Evolutionary conservation across 2,329 filamentous ascomycete genomes (phyloP), one percentile per base, ranked within the genome.

Genomic region (Aspergillus hiratsukae): DNA sequence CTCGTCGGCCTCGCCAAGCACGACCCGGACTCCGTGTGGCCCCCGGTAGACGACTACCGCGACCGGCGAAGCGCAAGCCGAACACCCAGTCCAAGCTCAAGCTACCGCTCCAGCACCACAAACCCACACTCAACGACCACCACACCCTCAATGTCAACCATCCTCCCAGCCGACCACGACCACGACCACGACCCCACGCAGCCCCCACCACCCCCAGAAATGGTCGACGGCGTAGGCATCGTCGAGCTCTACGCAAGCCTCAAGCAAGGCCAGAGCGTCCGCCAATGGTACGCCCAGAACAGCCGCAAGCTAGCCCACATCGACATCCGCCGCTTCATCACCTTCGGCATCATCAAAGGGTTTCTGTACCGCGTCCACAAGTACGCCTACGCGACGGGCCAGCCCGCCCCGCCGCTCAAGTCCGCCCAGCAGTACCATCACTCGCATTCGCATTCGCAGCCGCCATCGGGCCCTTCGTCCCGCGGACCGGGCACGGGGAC

Each of bases 341-440:
- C 96, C 57, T 99, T 97, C 68, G 94, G 93, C 56, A 83, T 97
- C 57, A 96, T 97, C 72, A 97, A 97, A 75, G 92, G 93, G 17
- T 89, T 95, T 64, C 76, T 99, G 25, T 97, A 97, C 73, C 85
- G 94, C 35, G 87, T 97, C 43, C 91, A 97, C 76, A 95, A 94
- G 72, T 95, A 95, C 70, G 89, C 91, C 28, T 84, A 95, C 61
- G 69, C 75, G 48, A 73, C 76, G 5, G 66, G 71, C 1, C 63
- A 73, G 40, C 67, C 71, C 1, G 65, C 69, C 0, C 67, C 65
- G 1, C 58, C 60, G 17, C 51, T 64, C 9, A 68, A 68, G 25
- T 64, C 65, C 11, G 64, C 61, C 11, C 59, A 61, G 40, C 62
- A 56, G 14, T 46, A 61, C 45, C 48, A 56, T 29, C n/a, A 27